These are phyloP conservation scores for Akanthomyces uredinophilus DNA, from an alignment of 2,329 filamentous ascomycete genomes.

Conservation along the genomic window DNA sequence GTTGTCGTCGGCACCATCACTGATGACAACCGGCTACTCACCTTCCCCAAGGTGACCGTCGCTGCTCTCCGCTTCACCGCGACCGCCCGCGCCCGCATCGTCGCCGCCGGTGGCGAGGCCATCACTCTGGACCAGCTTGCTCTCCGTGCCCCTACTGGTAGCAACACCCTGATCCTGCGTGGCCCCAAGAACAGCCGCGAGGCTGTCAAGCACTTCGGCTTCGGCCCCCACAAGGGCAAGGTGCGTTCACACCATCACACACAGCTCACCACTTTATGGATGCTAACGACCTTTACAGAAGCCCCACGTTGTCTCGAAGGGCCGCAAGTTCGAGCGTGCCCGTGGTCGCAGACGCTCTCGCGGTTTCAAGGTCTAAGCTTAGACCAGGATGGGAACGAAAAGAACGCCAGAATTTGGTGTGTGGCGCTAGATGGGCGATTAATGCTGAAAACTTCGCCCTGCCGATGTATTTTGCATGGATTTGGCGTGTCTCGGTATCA, in stretches of 20 bases:
- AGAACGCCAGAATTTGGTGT: not conserved
- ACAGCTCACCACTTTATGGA: not conserved
- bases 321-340: slow-evolving; percentile 98
- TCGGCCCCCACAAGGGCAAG: slow-evolving; percentile 98
- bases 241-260: slow-evolving; percentile 42
- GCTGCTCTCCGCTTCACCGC: slow-evolving; percentile 96
- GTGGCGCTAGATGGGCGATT: slow-evolving; percentile 23
- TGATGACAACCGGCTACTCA: slow-evolving; percentile 91
- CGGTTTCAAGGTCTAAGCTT: slow-evolving; percentile 98
- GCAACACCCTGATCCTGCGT: slow-evolving; percentile 94
- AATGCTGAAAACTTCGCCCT: slow-evolving; percentile 27
- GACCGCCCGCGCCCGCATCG: slow-evolving; percentile 88
- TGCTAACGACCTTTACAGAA: slow-evolving; percentile 57
- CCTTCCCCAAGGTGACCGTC: slow-evolving; percentile 86
- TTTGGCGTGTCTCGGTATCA: slow-evolving; percentile 46
- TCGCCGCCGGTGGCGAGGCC: slow-evolving; percentile 89
- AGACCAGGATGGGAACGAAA: not conserved
- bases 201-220: slow-evolving; percentile 98
- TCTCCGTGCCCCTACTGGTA: slow-evolving; percentile 87
- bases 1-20: slow-evolving; percentile 94
- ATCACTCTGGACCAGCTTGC: slow-evolving; percentile 97
- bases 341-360: slow-evolving; percentile 97
- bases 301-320: slow-evolving; percentile 96
- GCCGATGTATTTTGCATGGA: slow-evolving; percentile 36
- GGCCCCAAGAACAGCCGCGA: slow-evolving; percentile 98